These are phyloP conservation scores for Cardamine resedifolia DNA, from an alignment of 345 rosid genomes.

Conservation along the genomic window DNA sequence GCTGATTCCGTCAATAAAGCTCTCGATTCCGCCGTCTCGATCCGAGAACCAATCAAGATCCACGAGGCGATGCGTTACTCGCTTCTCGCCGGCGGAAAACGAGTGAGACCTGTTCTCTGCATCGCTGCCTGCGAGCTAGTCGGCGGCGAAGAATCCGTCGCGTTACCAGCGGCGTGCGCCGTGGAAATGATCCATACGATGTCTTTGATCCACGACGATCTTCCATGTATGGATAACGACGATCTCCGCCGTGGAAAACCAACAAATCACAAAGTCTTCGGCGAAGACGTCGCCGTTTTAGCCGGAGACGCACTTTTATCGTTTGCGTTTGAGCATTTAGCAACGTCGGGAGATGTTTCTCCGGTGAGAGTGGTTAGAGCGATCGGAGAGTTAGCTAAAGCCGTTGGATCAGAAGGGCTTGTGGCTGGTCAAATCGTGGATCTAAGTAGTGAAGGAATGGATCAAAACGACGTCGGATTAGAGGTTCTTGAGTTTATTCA, in stretches of 20 bases:
- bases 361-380: conserved; percentile 44
- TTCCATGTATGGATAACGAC: conserved; percentile 92
- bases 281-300: conserved; percentile 74
- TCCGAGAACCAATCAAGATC: conserved; percentile 65
- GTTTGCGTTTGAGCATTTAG: conserved; percentile 69
- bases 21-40: conserved; percentile 56
- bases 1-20: conserved; percentile 63
- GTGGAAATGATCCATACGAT: conserved; percentile 91
- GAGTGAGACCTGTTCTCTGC: conserved; percentile 77
- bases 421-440: conserved; percentile 64
- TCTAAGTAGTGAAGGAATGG: conserved; percentile 47
- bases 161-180: conserved; percentile 89
- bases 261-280: conserved; percentile 78
- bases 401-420: conserved; percentile 49
- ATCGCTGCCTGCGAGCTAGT: conserved; percentile 77
- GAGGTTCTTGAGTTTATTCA: conserved; percentile 75
- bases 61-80: conserved; percentile 92
- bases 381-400: conserved; percentile 47
- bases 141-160: conserved; percentile 57
- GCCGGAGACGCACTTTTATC: conserved; percentile 83
- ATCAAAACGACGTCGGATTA: conserved; percentile 45
- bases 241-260: conserved; percentile 93
- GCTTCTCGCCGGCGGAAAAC: conserved; percentile 76
- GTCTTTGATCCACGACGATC: conserved; percentile 88
- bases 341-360: conserved; percentile 32